Conservation (phyloP, 2,329 filamentous ascomycete genomes). For the Pseudogymnoascus sp. region DNA sequence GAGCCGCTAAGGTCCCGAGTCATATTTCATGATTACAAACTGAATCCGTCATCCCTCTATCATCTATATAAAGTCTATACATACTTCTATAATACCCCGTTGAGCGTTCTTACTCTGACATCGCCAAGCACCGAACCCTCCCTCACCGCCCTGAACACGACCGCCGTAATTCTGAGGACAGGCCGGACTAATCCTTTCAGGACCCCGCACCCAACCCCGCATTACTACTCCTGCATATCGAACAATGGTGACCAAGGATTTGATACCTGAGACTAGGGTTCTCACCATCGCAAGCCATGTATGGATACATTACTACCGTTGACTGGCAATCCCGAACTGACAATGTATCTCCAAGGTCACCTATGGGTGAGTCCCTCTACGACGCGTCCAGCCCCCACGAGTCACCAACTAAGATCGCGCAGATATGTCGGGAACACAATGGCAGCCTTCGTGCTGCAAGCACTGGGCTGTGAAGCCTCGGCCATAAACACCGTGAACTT, state of each 20-base stretch:
- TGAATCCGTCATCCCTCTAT: not conserved
- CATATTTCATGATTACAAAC: slow-evolving; percentile 5
- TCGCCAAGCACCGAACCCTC: not conserved
- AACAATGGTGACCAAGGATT: not conserved
- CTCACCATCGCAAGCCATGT: slow-evolving; percentile 94
- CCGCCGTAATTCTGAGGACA: not conserved
- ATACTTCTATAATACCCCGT: not conserved
- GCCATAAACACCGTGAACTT: slow-evolving; percentile 96
- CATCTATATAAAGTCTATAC: slow-evolving; percentile 5
- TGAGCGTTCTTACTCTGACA: not conserved
- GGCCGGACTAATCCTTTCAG: slow-evolving; percentile 1
- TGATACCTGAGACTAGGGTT: slow-evolving; percentile 57
- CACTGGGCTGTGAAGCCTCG: slow-evolving; percentile 86
- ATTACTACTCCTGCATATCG: not conserved
- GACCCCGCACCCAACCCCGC: slow-evolving; percentile 6
- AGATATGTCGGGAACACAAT: slow-evolving; percentile 99
- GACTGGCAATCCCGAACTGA: slow-evolving; percentile 19
- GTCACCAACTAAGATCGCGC: slow-evolving; percentile 15
- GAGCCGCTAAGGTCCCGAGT: not conserved
- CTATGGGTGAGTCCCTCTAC: slow-evolving; percentile 56
- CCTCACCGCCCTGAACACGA: slow-evolving; percentile 6
- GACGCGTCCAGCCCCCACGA: not conserved
- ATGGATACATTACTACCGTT: slow-evolving; percentile 36
- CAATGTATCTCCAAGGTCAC: slow-evolving; percentile 51
- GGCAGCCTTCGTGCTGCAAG: slow-evolving; percentile 89